phyloP scores from a whole-genome alignment of 2,329 filamentous ascomycete species.

The Alternaria ventricosa region DNA sequence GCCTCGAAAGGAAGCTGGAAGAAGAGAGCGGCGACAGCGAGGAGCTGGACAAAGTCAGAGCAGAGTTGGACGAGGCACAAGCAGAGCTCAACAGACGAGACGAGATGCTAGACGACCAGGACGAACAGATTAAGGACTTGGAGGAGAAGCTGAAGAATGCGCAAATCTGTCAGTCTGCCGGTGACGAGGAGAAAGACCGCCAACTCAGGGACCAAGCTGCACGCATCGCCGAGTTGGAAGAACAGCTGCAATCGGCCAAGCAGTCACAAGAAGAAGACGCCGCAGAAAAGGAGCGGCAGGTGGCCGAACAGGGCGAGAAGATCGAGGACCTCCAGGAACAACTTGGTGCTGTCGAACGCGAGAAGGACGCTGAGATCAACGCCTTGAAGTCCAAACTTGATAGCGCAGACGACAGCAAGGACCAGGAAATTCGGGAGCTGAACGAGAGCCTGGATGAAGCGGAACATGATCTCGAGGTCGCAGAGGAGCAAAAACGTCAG shows the following conservation, averaged over 20 bases:
- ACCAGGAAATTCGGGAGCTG: slow-evolving; percentile 59
- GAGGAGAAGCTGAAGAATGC: slow-evolving; percentile 39
- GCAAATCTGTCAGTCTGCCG: slow-evolving; percentile 37
- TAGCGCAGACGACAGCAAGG: slow-evolving; percentile 46
- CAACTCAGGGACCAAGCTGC: slow-evolving; percentile 38
- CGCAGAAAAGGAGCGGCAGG: slow-evolving; percentile 35
- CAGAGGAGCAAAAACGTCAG: slow-evolving; percentile 37
- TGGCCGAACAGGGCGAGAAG: slow-evolving; percentile 43
- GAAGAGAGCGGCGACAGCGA: slow-evolving; percentile 39
- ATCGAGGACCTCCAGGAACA: slow-evolving; percentile 45
- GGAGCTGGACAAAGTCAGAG: slow-evolving; percentile 45
- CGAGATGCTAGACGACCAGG: slow-evolving; percentile 45
- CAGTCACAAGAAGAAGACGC: slow-evolving; percentile 28
- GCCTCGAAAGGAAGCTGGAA: slow-evolving; percentile 44
- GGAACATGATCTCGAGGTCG: slow-evolving; percentile 36
- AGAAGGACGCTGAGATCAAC: slow-evolving; percentile 54
- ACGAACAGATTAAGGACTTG: slow-evolving; percentile 46
- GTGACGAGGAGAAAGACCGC: slow-evolving; percentile 41
- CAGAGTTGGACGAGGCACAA: slow-evolving; percentile 44
- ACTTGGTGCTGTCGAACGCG: slow-evolving; percentile 27
- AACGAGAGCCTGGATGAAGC: slow-evolving; percentile 49
- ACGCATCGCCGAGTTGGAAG: slow-evolving; percentile 37
- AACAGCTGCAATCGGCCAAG: slow-evolving; percentile 32
- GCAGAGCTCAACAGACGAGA: slow-evolving; percentile 45
- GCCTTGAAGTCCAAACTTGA: slow-evolving; percentile 51